These are phyloP conservation scores for Leccinum laetum DNA, from an alignment of 1,284 basidiomycete genomes.

Conservation along the genomic window DNA sequence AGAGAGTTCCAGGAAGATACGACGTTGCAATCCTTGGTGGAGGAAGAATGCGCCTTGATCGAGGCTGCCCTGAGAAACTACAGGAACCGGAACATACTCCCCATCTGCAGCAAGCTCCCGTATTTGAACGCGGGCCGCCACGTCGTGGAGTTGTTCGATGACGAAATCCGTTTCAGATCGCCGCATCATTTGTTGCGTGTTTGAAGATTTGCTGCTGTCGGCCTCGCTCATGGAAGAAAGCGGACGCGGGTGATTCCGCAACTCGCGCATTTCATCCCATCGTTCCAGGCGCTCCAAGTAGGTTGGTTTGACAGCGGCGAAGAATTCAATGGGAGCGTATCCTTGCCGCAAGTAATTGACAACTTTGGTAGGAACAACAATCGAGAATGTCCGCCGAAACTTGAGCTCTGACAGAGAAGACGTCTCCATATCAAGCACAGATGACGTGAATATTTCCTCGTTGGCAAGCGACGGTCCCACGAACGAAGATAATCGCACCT, in stretches of 20 bases:
- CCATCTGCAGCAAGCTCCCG: conserved; percentile 87
- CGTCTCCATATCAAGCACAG: conserved; percentile 72
- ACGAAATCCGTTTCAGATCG: conserved; percentile 92
- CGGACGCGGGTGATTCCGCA: conserved; percentile 42
- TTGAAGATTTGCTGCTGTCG: conserved; percentile 36
- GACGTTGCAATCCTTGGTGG: conserved; percentile 92
- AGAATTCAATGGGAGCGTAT: conserved; percentile 88
- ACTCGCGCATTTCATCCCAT: conserved; percentile 88
- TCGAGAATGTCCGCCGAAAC: conserved; percentile 79
- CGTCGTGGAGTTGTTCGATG: conserved; percentile 86
- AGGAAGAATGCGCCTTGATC: conserved; percentile 89
- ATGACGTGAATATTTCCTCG: conserved; percentile 84
- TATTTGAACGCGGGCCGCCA: conserved; percentile 84
- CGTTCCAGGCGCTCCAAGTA: conserved; percentile 88
- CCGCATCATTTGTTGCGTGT: conserved; percentile 74
- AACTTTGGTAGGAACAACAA: conserved; percentile 75
- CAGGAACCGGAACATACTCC: conserved; percentile 82
- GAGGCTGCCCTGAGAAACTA: conserved; percentile 73
- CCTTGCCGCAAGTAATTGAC: conserved; percentile 70
- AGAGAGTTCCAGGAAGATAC: conserved; percentile 73
- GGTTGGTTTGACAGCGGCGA: conserved; percentile 75
- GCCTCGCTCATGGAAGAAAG: conserved; percentile 32
- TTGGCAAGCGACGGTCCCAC: conserved; percentile 67
- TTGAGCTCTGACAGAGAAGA: conserved; percentile 75
- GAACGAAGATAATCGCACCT: conserved; percentile 81